Percentiles rank a stretch among this genome's conserved stretches.
These are phyloP conservation scores for Picochlorum sp. DNA, from an alignment of 139 green algal species.

Conservation along the genomic window DNA sequence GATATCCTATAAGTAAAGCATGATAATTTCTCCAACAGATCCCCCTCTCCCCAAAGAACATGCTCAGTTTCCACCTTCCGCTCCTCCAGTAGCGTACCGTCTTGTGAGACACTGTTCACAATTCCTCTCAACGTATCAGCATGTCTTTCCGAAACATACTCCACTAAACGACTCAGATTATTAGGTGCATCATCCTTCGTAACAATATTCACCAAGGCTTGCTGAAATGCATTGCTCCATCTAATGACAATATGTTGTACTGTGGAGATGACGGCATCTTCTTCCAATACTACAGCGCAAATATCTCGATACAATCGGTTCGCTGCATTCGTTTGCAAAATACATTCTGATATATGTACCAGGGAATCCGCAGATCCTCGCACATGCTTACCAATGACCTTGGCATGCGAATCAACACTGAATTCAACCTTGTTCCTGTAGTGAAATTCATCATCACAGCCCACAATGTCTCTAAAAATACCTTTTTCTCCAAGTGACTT, in stretches of 20 bases:
- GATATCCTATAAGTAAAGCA: slow-evolving; percentile 63
- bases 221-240: slow-evolving; percentile 7
- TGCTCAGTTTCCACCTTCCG: slow-evolving; percentile 13
- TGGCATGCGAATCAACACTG: neutral
- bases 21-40: slow-evolving; percentile 38
- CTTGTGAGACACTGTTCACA: slow-evolving; percentile 36
- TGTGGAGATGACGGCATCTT: slow-evolving; percentile 5
- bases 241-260: slow-evolving; percentile 40
- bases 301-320: neutral
- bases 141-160: slow-evolving; percentile 2
- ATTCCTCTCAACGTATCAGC: slow-evolving; percentile 13
- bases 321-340: neutral
- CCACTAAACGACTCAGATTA: slow-evolving; percentile 24
- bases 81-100: slow-evolving; percentile 2
- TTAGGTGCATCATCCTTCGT: slow-evolving; percentile 13
- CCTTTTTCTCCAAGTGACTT: slow-evolving; percentile 6
- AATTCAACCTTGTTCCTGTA: slow-evolving; percentile 79
- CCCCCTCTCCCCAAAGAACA: slow-evolving; percentile 8
- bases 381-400: neutral
- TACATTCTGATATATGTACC: neutral
- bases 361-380: neutral
- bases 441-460: slow-evolving; percentile 18
- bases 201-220: slow-evolving; percentile 23
- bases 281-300: neutral
- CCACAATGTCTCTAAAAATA: slow-evolving; percentile 30